Conservation (phyloP, 2,329 filamentous ascomycete genomes). For the Paraconiothyrium brasiliense region DNA sequence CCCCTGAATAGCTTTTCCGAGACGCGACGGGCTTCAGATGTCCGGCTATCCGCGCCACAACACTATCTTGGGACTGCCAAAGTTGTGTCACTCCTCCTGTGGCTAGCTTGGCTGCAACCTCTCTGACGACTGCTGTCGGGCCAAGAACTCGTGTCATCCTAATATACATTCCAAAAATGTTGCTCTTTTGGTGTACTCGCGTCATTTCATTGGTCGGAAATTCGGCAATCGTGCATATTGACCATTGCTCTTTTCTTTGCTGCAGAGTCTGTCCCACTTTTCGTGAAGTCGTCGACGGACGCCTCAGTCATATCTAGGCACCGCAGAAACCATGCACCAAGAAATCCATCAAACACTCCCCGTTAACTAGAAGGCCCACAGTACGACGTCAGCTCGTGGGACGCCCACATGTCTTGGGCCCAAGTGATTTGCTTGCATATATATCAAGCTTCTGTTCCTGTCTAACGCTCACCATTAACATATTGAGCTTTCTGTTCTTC, state of each 20-base stretch:
- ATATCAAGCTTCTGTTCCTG: conserved; percentile 18
- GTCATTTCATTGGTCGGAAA: conserved; percentile 23
- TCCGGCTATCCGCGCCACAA: conserved; percentile 17
- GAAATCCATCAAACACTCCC: conserved; percentile 26
- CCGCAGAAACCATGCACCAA: conserved; percentile 15
- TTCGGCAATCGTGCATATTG: conserved; percentile 2
- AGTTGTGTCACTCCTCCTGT: conserved; percentile 22
- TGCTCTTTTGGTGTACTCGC: not conserved
- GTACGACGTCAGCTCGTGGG: conserved; percentile 17
- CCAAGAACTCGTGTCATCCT: conserved; percentile 26
- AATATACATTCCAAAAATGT: conserved; percentile 1
- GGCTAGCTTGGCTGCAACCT: conserved; percentile 27
- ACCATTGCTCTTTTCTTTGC: not conserved
- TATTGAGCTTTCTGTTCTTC: conserved; percentile 15
- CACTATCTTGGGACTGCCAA: conserved; percentile 8
- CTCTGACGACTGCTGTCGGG: conserved; percentile 32
- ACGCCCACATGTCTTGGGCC: conserved; percentile 17
- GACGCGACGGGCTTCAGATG: conserved; percentile 30
- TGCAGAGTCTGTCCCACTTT: not conserved
- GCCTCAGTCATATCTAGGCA: conserved; percentile 10
- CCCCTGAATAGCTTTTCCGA: conserved; percentile 25
- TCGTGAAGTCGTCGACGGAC: not conserved
- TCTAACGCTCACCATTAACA: conserved; percentile 10
- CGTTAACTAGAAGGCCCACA: conserved; percentile 17
- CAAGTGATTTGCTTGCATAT: conserved; percentile 14